Conservation (phyloP, 495 filamentous ascomycete genomes). For the Friedmanniomyces endolithicus region DNA sequence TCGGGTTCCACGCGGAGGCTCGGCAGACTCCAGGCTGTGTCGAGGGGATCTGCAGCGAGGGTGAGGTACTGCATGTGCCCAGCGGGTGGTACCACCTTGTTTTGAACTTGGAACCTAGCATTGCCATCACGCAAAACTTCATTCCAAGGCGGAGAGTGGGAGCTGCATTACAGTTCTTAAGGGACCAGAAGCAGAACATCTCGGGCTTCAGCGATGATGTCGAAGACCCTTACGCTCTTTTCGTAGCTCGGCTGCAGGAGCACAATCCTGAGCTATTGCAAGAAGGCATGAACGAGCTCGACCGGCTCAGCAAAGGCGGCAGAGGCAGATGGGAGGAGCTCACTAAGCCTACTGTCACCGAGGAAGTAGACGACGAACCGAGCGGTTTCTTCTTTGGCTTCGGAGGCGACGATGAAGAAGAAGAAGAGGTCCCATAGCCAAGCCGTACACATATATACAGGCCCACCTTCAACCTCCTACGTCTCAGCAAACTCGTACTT, state of each 20-base stretch:
- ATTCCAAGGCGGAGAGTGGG: constrained; percentile 64
- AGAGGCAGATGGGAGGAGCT: constrained; percentile 83
- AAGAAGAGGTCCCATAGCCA: constrained; percentile 18
- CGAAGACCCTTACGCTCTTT: constrained; percentile 59
- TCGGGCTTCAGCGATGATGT: constrained; percentile 73
- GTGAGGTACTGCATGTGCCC: constrained; percentile 89
- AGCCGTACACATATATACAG: background rate
- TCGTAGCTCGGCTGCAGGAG: constrained; percentile 55
- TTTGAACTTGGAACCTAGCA: constrained; percentile 68
- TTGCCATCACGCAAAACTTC: constrained; percentile 95
- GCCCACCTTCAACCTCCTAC: constrained; percentile 23
- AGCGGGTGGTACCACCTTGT: constrained; percentile 96
- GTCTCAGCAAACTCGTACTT: constrained; percentile 50
- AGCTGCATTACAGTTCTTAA: constrained; percentile 69
- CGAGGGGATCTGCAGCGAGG: constrained; percentile 76
- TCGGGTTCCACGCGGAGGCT: constrained; percentile 83
- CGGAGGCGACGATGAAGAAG: constrained; percentile 38
- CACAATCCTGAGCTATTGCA: constrained; percentile 53
- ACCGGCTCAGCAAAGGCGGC: constrained; percentile 39
- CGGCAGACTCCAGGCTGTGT: constrained; percentile 62
- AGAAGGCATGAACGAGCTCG: constrained; percentile 50
- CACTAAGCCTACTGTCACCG: constrained; percentile 31
- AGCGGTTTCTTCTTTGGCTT: constrained; percentile 76
- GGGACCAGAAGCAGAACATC: constrained; percentile 69
- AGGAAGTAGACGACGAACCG: constrained; percentile 34